These are phyloP conservation scores for Mimosa bimucronata DNA, from an alignment of 306 rosid genomes.

Conservation along the genomic window DNA sequence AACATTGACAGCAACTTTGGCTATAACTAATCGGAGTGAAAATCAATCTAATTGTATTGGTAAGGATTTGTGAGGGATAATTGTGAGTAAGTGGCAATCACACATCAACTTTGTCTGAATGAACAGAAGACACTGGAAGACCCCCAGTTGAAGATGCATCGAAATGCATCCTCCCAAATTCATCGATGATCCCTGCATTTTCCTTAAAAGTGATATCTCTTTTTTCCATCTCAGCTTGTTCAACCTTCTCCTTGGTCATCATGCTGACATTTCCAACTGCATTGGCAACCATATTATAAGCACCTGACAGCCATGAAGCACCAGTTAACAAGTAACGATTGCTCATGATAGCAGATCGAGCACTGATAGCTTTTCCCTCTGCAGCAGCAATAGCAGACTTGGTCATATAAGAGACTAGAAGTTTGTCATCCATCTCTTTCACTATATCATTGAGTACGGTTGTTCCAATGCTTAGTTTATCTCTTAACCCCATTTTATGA, in stretches of 20 bases:
- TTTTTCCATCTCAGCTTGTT: slow-evolving; percentile 66
- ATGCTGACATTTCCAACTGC: slow-evolving; percentile 67
- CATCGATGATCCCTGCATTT: slow-evolving; percentile 45
- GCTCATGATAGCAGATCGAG: slow-evolving; percentile 69
- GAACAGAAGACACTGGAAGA: slow-evolving; percentile 47
- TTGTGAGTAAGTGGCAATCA: slow-evolving; percentile 25
- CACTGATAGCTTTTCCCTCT: slow-evolving; percentile 67
- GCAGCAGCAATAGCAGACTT: slow-evolving; percentile 64
- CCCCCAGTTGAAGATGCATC: slow-evolving; percentile 47
- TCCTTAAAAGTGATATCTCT: slow-evolving; percentile 47
- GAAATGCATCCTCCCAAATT: slow-evolving; percentile 49
- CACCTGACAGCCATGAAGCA: slow-evolving; percentile 68
- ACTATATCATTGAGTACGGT: slow-evolving; percentile 62
- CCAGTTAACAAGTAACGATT: slow-evolving; percentile 60
- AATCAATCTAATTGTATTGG: slow-evolving; percentile 9
- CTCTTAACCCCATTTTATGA: slow-evolving; percentile 60
- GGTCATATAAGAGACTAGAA: slow-evolving; percentile 60
- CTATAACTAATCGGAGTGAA: slow-evolving; percentile 27
- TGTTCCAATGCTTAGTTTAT: slow-evolving; percentile 64
- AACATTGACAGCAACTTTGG: neutral
- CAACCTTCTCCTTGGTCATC: slow-evolving; percentile 72
- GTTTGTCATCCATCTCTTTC: slow-evolving; percentile 66
- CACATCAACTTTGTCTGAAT: slow-evolving; percentile 44
- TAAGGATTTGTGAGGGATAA: slow-evolving; percentile 15
- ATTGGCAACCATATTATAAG: slow-evolving; percentile 59